Evolutionary conservation across 768 basidiomycete genomes (phyloP).

Genomic region (Russula earlei): DNA sequence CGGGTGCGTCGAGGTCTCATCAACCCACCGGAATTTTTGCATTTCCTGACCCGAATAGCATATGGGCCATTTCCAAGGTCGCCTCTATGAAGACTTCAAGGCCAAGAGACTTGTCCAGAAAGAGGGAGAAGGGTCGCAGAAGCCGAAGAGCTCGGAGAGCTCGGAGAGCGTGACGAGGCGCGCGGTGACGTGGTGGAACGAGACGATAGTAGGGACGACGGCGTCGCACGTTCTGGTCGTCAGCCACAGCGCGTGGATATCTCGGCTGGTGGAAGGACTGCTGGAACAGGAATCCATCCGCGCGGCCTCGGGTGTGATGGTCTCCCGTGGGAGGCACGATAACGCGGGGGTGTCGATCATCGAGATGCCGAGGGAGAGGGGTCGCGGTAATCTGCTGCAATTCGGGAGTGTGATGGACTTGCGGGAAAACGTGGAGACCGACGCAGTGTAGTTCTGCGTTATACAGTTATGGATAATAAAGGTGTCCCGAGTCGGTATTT

Average conservation of each 20-base stretch:
- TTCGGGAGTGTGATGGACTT: conserved; percentile 54
- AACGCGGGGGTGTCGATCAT: conserved; percentile 54
- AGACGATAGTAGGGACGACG: conserved; percentile 27
- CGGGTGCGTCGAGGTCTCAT: conserved; percentile 38
- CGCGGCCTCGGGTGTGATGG: conserved; percentile 27
- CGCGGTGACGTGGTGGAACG: conserved; percentile 54
- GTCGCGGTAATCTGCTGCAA: conserved; percentile 36
- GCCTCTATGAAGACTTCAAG: conserved; percentile 6
- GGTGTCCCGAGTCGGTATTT: too few relatives aligned
- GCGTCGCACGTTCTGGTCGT: conserved; percentile 39
- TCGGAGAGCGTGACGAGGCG: conserved; percentile 27
- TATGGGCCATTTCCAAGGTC: conserved; percentile 56
- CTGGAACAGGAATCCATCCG: conserved; percentile 32
- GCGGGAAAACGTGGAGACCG: too few relatives aligned
- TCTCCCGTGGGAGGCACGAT: conserved; percentile 32
- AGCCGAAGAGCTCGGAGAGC: conserved; percentile 15
- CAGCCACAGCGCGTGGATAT: conserved; percentile 60
- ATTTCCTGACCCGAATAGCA: conserved; percentile 29
- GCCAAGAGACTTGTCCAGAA: not conserved
- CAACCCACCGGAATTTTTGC: not conserved
- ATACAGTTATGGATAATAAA: too few relatives aligned
- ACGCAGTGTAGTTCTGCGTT: too few relatives aligned
- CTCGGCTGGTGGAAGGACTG: conserved; percentile 41
- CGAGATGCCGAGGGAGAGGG: conserved; percentile 35
- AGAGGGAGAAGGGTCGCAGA: conserved; percentile 7